Conservation (phyloP, 1,284 basidiomycete genomes). For the Xanthoconium separans region DNA sequence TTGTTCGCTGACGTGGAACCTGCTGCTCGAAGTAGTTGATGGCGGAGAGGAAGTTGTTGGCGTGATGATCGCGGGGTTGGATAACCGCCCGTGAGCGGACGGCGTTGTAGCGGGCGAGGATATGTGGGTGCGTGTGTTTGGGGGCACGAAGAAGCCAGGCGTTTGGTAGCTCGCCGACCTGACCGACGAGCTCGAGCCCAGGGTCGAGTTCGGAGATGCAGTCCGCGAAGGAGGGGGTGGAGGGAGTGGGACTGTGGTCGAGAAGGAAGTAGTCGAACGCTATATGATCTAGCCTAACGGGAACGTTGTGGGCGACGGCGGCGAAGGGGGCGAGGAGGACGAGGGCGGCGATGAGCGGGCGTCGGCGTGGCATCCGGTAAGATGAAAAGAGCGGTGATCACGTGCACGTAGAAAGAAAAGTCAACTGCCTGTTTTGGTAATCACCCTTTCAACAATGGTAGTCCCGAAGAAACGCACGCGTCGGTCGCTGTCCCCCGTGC, state of each 20-base stretch:
- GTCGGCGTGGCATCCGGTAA: slow-evolving; percentile 15
- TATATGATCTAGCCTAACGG: slow-evolving; percentile 60
- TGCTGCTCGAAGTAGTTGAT: slow-evolving; percentile 61
- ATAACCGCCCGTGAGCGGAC: slow-evolving; percentile 41
- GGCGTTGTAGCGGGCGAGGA: slow-evolving; percentile 50
- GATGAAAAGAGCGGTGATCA: slow-evolving; percentile 13
- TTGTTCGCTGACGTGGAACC: slow-evolving; percentile 59
- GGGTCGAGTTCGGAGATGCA: slow-evolving; percentile 67
- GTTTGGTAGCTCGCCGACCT: slow-evolving; percentile 79
- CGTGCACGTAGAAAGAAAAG: slow-evolving; percentile 16
- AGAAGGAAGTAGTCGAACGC: slow-evolving; percentile 92
- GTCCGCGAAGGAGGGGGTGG: slow-evolving; percentile 53
- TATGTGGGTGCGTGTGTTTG: slow-evolving; percentile 38
- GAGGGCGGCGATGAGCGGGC: slow-evolving; percentile 31
- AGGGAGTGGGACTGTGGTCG: slow-evolving; percentile 59
- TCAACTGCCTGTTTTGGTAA: slow-evolving; percentile 6
- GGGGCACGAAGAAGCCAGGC: slow-evolving; percentile 82
- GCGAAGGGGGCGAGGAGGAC: slow-evolving; percentile 32
- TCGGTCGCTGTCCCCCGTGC: slow-evolving; percentile 21
- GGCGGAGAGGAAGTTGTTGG: slow-evolving; percentile 48
- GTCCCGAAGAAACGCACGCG: slow-evolving; percentile 26
- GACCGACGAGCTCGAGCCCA: slow-evolving; percentile 85
- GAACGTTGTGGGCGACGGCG: slow-evolving; percentile 31
- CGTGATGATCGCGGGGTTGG: slow-evolving; percentile 27
- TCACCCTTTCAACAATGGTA: slow-evolving; percentile 13